Conservation (phyloP, 768 basidiomycete species). For the Trametes meyenii region DNA sequence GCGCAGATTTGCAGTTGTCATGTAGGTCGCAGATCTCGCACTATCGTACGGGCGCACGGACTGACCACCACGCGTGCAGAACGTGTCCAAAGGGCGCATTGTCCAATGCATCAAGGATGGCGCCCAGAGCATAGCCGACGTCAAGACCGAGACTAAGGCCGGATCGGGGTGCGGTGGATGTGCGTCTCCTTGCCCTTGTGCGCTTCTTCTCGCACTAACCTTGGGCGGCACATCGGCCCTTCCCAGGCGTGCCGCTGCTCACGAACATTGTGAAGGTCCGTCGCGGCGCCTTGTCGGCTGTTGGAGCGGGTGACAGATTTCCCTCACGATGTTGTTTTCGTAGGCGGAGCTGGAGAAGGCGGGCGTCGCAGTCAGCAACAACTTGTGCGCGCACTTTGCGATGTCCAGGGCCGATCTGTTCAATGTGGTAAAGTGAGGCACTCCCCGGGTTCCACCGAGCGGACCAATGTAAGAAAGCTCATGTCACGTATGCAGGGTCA, state of each 20-base stretch:
- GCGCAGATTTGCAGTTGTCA: constrained; percentile 75
- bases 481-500: constrained; percentile 44
- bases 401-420: constrained; percentile 70
- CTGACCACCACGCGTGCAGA: constrained; percentile 37
- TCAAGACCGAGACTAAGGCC: constrained; percentile 70
- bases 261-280: constrained; percentile 44
- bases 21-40: constrained; percentile 32
- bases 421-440: constrained; percentile 51
- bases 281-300: background rate
- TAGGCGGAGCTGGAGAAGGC: constrained; percentile 70
- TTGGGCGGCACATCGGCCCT: background rate
- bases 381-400: constrained; percentile 67
- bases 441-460: background rate
- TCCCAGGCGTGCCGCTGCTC: constrained; percentile 54
- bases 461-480: background rate
- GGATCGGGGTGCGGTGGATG: constrained; percentile 76
- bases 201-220: background rate
- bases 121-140: constrained; percentile 47
- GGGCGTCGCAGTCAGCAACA: constrained; percentile 57
- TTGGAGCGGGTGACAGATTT: constrained; percentile 14
- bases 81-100: constrained; percentile 64
- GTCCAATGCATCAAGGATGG: constrained; percentile 54
- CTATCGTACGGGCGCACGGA: background rate
- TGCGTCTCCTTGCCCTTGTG: background rate
- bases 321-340: constrained; percentile 34